Evolutionary conservation across 148 eudicot genomes (phyloP).

Genomic region (Silene latifolia): DNA sequence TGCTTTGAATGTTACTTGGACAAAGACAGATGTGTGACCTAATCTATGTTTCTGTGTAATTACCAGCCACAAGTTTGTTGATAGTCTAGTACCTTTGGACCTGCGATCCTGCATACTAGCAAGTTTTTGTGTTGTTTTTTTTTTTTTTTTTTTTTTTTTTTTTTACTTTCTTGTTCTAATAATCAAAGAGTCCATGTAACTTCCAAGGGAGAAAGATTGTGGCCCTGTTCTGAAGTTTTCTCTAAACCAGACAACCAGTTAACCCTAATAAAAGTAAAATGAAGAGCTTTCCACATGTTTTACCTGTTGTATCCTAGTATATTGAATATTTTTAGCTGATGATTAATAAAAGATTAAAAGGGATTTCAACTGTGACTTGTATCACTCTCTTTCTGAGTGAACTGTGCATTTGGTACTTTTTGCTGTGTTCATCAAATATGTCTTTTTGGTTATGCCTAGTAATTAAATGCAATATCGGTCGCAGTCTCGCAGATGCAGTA

Average conservation of each 20-base stretch:
- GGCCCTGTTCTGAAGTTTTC: not conserved
- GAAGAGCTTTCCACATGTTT: not conserved
- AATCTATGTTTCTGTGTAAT: not conserved
- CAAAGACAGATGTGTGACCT: not conserved
- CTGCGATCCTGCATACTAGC: not conserved
- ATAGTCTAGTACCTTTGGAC: not conserved
- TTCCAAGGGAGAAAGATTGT: not conserved
- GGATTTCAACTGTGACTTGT: not conserved
- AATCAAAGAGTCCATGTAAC: not conserved
- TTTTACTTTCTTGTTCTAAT: not conserved
- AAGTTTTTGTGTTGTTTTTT: not conserved
- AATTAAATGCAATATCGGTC: not conserved
- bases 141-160: not conserved
- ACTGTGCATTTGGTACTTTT: not conserved
- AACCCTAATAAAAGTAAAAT: not conserved
- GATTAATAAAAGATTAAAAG: not conserved
- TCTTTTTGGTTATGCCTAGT: not conserved
- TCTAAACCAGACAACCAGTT: not conserved
- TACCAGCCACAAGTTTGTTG: not conserved
- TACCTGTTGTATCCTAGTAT: not conserved
- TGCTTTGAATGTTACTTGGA: not conserved
- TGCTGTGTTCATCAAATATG: not conserved
- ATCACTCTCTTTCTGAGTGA: not conserved
- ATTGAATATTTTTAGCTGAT: not conserved
- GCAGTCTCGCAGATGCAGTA: not conserved